Base-by-base conservation (phyloP, 306 rosid species). In the Leucaena leucocephala region DNA sequence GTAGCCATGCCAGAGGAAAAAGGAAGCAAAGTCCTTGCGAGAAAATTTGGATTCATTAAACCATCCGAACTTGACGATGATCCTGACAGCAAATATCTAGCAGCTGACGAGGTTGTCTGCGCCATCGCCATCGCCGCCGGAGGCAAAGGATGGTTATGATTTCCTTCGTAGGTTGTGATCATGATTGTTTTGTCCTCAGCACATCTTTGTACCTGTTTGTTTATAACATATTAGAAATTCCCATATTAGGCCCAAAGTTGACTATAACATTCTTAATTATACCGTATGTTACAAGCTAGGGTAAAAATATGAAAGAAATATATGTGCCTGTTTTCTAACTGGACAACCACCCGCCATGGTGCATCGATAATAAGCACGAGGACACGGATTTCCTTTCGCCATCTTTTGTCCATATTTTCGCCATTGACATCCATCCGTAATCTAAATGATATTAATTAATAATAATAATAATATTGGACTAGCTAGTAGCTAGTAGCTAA, bases 391-490 rank as follows among this genome's bases (percentile, higher is more conserved):
- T 76, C 98, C 97, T 75, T 94, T 94, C 0, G 97, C 92, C 90
- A 91, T 88, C 70, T 94, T 94, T 80, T 94, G 98, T 3, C 98
- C 98, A 59, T 94, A 94, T 82, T 94, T 94, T 45, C 98, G 77
- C 98, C 97, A 94, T 81, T 94, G 98, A 48, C 97, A 92, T 4
- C 98, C 97, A 85, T 94, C 97, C 36, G 85, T 85, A 35, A 94
- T 90, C 98, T 94, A 48, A 64, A 49, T 49, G 55, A 49, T 16
- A 16, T 15, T 49, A 40, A 74, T 40, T 34, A 7, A 6, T 27
- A 27, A 27, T 27, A 27, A 27, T 27, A 27, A 27, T 27, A 27
- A 27, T 27, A 27, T 27, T 27, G 27, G 27, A 27, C 27, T 27
- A 27, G 27, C 27, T 27, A 27, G 27, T 27, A 27, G 27, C 27